Conservation (phyloP, 305 asterid species). For the Nicotiana rustica region DNA sequence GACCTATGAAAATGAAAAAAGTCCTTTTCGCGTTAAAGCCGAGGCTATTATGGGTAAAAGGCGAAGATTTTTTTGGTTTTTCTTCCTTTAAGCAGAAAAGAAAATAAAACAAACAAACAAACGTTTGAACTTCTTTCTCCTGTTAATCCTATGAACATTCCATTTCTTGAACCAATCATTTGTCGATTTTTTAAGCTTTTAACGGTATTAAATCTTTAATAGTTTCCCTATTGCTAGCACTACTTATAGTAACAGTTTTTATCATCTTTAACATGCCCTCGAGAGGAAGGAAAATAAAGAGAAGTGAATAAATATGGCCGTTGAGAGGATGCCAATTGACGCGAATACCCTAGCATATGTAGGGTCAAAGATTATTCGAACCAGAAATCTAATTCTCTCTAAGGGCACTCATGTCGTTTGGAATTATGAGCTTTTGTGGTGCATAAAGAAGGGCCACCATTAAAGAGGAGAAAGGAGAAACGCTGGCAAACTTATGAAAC, state of each 20-base stretch:
- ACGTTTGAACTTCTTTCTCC: background rate
- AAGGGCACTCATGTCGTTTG: slow-evolving; percentile 11
- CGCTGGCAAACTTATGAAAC: background rate
- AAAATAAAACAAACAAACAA: background rate
- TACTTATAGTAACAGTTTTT: background rate
- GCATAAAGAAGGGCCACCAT: background rate
- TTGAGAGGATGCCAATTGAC: background rate
- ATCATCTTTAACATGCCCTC: slow-evolving; percentile 27
- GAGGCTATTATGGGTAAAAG: background rate
- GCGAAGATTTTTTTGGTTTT: background rate
- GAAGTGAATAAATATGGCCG: slow-evolving; percentile 6
- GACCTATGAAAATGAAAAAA: slow-evolving; percentile 36
- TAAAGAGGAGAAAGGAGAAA: background rate
- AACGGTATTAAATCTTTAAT: background rate
- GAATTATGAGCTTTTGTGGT: slow-evolving; percentile 6
- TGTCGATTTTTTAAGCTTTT: too few species aligned
- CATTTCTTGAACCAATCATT: background rate
- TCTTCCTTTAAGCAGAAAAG: too few species aligned
- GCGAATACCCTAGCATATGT: slow-evolving; percentile 3
- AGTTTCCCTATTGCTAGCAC: background rate
- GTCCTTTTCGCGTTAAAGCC: background rate
- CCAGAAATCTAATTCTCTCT: background rate
- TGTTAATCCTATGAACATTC: background rate
- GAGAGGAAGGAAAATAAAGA: slow-evolving; percentile 11
- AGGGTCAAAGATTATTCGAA: background rate